phyloP scores from a whole-genome alignment of 805 yeast species.

The Barnettozyma populi region DNA sequence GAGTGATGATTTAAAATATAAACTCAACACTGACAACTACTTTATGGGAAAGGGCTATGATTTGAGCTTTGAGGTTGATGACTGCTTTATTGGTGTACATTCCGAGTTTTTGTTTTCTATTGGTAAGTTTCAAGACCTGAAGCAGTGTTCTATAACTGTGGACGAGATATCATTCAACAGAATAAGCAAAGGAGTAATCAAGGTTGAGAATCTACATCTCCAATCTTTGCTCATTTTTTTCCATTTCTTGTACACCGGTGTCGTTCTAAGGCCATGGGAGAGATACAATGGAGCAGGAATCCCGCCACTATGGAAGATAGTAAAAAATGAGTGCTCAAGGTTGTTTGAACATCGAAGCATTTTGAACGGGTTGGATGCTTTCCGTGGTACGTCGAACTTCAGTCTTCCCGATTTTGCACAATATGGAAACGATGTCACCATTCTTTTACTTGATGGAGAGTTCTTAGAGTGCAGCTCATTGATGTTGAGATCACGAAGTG shows the following conservation, averaged over 20 bases:
- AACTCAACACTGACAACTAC: constrained; percentile 11
- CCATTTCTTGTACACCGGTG: constrained; percentile 47
- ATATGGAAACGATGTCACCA: constrained; percentile 33
- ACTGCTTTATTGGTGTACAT: constrained; percentile 32
- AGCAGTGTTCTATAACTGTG: constrained; percentile 11
- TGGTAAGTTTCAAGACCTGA: constrained; percentile 1
- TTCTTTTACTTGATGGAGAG: constrained; percentile 45
- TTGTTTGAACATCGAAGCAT: constrained; percentile 12
- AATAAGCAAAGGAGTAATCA: constrained; percentile 18
- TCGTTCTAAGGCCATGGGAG: constrained; percentile 41
- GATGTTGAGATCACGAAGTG: constrained; percentile 51
- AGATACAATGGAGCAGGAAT: constrained; percentile 20
- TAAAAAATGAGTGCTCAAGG: constrained; percentile 9
- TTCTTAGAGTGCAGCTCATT: constrained; percentile 39
- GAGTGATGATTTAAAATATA: constrained; percentile 6
- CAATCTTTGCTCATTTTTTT: constrained; percentile 35
- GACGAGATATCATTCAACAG: constrained; percentile 11
- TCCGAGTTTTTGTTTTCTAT: constrained; percentile 28
- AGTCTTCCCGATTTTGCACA: constrained; percentile 7
- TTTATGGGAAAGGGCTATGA: constrained; percentile 30
- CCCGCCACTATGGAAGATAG: background rate
- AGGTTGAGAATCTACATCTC: constrained; percentile 14
- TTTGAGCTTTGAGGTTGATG: constrained; percentile 27
- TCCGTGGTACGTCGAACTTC: background rate
- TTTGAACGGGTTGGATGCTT: constrained; percentile 12